Evolutionary conservation across 2,329 filamentous ascomycete genomes (phyloP).

Genomic region (Beauveria rudraprayagi): DNA sequence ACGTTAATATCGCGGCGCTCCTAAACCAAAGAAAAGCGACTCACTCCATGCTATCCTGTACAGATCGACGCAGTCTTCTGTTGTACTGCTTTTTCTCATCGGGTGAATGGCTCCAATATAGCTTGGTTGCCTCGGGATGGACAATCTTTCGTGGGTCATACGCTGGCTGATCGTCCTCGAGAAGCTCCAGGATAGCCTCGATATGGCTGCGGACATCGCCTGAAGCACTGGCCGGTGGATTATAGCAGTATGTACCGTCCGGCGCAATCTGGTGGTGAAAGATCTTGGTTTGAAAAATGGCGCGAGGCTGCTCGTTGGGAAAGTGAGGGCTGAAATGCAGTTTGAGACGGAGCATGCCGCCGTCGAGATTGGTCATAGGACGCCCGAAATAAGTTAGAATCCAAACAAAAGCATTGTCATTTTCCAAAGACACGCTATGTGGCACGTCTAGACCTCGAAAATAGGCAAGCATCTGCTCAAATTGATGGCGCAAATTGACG

Average conservation of each 20-base stretch:
- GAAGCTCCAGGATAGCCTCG: constrained; percentile 67
- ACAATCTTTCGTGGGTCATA: constrained; percentile 88
- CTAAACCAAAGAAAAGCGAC: constrained; percentile 16
- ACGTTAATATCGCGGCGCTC: background rate
- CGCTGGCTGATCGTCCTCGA: constrained; percentile 82
- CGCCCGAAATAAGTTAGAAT: constrained; percentile 79
- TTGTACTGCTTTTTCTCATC: constrained; percentile 82
- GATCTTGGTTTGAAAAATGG: constrained; percentile 69
- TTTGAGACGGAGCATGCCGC: constrained; percentile 76
- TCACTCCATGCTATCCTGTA: constrained; percentile 60
- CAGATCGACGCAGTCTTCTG: constrained; percentile 68
- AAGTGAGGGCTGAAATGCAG: constrained; percentile 77
- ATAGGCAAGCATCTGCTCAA: constrained; percentile 68
- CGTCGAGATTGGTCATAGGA: constrained; percentile 89
- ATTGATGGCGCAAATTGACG: constrained; percentile 75
- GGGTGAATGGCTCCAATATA: constrained; percentile 70
- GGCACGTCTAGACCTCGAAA: constrained; percentile 66
- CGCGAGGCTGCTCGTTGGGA: constrained; percentile 79
- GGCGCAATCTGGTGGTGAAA: constrained; percentile 83
- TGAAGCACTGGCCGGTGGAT: constrained; percentile 46
- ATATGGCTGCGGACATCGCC: constrained; percentile 81
- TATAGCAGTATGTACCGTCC: constrained; percentile 79
- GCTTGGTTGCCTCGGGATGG: constrained; percentile 73
- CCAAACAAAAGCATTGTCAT: constrained; percentile 88
- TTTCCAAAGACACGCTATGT: constrained; percentile 66